Conservation (phyloP, 495 filamentous ascomycete species). For the Tetracladium marchalianum region DNA sequence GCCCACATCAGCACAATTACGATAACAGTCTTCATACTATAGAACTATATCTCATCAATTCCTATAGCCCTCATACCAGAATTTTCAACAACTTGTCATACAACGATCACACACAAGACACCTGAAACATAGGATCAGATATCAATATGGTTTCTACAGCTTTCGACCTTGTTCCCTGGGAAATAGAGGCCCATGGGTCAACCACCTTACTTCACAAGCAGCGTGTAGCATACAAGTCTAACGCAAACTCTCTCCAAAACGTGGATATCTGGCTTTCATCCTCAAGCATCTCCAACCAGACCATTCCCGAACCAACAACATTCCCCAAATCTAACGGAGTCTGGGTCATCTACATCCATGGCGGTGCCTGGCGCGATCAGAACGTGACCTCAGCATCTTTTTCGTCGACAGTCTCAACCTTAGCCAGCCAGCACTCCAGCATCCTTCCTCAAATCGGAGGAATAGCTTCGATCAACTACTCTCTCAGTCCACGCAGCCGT, state of each 20-base stretch:
- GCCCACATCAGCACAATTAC: no score
- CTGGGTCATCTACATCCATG: slow-evolving; percentile 55
- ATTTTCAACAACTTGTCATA: no score
- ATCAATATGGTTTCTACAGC: no score
- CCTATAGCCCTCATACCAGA: no score
- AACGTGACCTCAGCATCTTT: slow-evolving; percentile 39
- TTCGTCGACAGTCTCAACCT: slow-evolving; percentile 31
- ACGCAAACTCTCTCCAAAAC: not conserved
- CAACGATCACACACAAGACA: no score
- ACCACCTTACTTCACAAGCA: not conserved
- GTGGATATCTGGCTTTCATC: slow-evolving; percentile 2
- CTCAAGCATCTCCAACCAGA: not conserved
- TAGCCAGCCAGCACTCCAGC: slow-evolving; percentile 15
- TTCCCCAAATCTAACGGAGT: not conserved
- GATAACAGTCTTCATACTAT: no score
- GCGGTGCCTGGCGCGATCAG: slow-evolving; percentile 83
- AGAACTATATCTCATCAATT: no score
- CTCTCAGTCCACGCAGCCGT: slow-evolving; percentile 52
- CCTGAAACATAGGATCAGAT: no score
- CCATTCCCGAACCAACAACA: no score
- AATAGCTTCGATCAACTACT: slow-evolving; percentile 67
- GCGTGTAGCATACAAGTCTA: not conserved
- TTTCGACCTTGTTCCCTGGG: not conserved
- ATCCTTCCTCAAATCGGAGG: slow-evolving; percentile 37
- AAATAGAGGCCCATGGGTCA: not conserved